Conservation (phyloP, 441 rosid genomes). For the Melastoma candidum region DNA sequence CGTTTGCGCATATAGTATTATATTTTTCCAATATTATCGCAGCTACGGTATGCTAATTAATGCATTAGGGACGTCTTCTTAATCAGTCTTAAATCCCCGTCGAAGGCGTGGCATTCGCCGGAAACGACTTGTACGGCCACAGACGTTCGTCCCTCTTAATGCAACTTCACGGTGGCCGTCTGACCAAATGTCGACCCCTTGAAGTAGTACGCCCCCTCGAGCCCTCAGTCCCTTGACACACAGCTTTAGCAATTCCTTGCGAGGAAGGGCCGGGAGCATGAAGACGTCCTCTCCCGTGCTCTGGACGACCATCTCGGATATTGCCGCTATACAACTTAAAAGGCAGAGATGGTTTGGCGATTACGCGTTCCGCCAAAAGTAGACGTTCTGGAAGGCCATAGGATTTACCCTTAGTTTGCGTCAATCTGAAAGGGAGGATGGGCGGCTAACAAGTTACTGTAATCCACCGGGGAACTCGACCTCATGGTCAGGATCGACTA, state of each 20-base stretch:
- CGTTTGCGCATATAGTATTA: too few relatives aligned
- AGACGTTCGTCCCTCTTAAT: conserved; percentile 30
- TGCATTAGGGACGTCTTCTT: conserved; percentile 2
- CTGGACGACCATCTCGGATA: conserved; percentile 38
- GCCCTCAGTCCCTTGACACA: conserved; percentile 33
- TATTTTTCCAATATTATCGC: too few relatives aligned
- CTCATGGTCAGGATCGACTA: conserved; percentile 15
- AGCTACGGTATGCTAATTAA: too few relatives aligned
- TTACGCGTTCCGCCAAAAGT: too few relatives aligned
- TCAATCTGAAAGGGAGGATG: conserved; percentile 24
- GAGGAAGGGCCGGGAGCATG: conserved; percentile 35
- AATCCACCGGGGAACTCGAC: conserved; percentile 16
- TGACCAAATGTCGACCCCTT: conserved; percentile 45
- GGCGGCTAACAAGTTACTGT: conserved; percentile 18
- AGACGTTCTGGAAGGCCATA: background rate
- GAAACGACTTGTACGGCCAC: conserved; percentile 26
- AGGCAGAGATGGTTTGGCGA: background rate
- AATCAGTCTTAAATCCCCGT: conserved; percentile 28
- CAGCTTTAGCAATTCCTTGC: conserved; percentile 32
- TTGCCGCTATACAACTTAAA: conserved; percentile 33
- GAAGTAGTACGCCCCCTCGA: conserved; percentile 35
- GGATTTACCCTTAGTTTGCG: conserved; percentile 19
- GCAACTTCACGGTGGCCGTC: conserved; percentile 24
- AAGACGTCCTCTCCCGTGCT: conserved; percentile 32
- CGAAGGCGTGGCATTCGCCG: conserved; percentile 39